These are phyloP conservation scores for Tolypocladium endophyticum DNA, from an alignment of 2,329 filamentous ascomycete genomes.

Conservation along the genomic window DNA sequence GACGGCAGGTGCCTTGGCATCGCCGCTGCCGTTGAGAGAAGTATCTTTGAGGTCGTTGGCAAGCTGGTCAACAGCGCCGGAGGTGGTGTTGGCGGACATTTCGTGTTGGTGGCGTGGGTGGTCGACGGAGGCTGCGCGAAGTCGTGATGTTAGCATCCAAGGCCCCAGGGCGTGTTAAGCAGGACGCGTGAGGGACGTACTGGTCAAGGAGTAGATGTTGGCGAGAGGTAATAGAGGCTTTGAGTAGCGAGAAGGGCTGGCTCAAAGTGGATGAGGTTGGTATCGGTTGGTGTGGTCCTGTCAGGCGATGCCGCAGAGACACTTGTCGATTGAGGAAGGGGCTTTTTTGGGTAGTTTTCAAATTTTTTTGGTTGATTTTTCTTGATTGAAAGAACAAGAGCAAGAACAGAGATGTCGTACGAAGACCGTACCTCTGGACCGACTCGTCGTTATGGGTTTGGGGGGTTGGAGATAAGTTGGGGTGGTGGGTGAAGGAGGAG, in stretches of 20 bases:
- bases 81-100: constrained; percentile 51
- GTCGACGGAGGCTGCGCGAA: constrained; percentile 1
- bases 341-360: constrained; percentile 50
- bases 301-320: constrained; percentile 17
- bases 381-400: constrained; percentile 38
- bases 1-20: constrained; percentile 56
- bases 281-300: constrained; percentile 9
- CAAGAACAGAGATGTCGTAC: constrained; percentile 51
- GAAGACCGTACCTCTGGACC: constrained; percentile 48
- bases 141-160: constrained; percentile 1
- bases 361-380: constrained; percentile 50
- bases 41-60: constrained; percentile 65
- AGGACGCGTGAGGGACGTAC: background rate
- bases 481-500: constrained; percentile 31
- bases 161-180: background rate
- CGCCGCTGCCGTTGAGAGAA: constrained; percentile 57
- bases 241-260: constrained; percentile 10
- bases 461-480: constrained; percentile 35
- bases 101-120: constrained; percentile 14
- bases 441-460: constrained; percentile 32
- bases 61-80: constrained; percentile 67
- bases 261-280: constrained; percentile 1
- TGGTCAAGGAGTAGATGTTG: background rate
- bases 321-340: constrained; percentile 29
- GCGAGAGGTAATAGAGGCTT: constrained; percentile 7